phyloP scores from a whole-genome alignment of 208 protist genomes.

The Crithidia sp. region DNA sequence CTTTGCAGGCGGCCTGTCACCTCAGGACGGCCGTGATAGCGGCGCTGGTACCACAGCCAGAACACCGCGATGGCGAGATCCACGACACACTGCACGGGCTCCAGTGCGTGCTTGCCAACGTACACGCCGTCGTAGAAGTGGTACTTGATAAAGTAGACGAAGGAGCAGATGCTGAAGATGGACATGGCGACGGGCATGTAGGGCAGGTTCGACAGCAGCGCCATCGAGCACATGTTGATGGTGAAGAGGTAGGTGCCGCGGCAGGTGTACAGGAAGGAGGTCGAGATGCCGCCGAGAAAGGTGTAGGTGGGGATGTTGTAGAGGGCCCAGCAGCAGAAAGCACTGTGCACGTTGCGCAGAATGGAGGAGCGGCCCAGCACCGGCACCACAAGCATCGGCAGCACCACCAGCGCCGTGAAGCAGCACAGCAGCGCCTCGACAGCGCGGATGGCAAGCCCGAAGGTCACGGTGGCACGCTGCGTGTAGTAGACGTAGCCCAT shows the following conservation, averaged over 20 bases:
- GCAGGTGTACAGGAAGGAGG: conserved; percentile 59
- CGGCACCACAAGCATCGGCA: conserved; percentile 52
- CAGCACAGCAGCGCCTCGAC: conserved; percentile 40
- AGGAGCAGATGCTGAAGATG: conserved; percentile 48
- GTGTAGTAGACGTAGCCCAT: conserved; percentile 59
- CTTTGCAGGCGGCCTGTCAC: conserved; percentile 60
- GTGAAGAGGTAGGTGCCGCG: conserved; percentile 61
- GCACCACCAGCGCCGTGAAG: conserved; percentile 51
- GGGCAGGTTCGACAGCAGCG: conserved; percentile 70
- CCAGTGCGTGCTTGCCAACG: conserved; percentile 36
- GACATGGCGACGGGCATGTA: conserved; percentile 55
- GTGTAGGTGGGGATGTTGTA: conserved; percentile 85
- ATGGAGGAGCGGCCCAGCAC: conserved; percentile 28
- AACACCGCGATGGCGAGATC: conserved; percentile 56
- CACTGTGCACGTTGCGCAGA: conserved; percentile 48
- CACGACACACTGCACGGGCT: conserved; percentile 36
- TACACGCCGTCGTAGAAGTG: conserved; percentile 68
- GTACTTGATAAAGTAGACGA: conserved; percentile 63
- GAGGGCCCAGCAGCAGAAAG: conserved; percentile 56
- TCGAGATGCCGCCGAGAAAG: conserved; percentile 46
- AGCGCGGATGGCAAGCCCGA: conserved; percentile 29
- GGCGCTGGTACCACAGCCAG: conserved; percentile 72
- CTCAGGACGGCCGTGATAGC: conserved; percentile 60
- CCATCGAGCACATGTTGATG: conserved; percentile 67
- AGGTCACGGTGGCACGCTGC: conserved; percentile 29